phyloP scores from a whole-genome alignment of 2,329 filamentous ascomycete genomes.

The Stemphylium beticola region DNA sequence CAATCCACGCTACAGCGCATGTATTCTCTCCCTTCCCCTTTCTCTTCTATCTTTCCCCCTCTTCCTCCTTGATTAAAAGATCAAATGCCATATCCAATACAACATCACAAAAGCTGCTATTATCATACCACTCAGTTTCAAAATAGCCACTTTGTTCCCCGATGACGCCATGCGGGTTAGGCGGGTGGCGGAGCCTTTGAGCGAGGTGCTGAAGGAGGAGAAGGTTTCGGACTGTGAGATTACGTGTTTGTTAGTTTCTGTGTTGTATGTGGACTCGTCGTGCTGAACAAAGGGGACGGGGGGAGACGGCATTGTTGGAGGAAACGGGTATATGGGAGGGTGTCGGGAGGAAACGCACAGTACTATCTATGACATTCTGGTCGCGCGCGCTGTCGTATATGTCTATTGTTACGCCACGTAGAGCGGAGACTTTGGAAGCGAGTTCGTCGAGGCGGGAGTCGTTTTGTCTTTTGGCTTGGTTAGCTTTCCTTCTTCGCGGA shows the following conservation, averaged over 20 bases:
- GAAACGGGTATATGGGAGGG: too few species aligned
- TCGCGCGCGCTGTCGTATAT: constrained; percentile 96
- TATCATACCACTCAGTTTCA: constrained; percentile 87
- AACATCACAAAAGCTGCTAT: constrained; percentile 74
- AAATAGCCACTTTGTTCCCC: constrained; percentile 87
- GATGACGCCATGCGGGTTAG: constrained; percentile 88
- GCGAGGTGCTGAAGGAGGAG: constrained; percentile 78
- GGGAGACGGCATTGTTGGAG: background rate
- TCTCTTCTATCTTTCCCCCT: background rate
- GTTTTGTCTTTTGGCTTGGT: constrained; percentile 68
- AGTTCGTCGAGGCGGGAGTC: constrained; percentile 93
- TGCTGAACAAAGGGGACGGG: too few species aligned
- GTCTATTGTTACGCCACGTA: constrained; percentile 93
- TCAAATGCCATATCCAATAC: constrained; percentile 67
- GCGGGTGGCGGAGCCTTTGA: constrained; percentile 83
- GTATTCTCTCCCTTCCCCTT: background rate
- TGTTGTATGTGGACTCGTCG: too few species aligned
- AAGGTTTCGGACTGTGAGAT: constrained; percentile 80
- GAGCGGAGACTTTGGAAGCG: constrained; percentile 84
- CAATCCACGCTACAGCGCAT: background rate
- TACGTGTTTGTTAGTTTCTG: background rate
- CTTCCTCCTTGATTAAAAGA: constrained; percentile 9
- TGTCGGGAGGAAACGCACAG: constrained; percentile 61
- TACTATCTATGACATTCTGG: constrained; percentile 88
- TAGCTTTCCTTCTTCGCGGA: too few species aligned